Evolutionary conservation across 2,329 filamentous ascomycete genomes (phyloP), one percentile per base, ranked within the genome.

Genomic region (Pseudogymnoascus sp.): DNA sequence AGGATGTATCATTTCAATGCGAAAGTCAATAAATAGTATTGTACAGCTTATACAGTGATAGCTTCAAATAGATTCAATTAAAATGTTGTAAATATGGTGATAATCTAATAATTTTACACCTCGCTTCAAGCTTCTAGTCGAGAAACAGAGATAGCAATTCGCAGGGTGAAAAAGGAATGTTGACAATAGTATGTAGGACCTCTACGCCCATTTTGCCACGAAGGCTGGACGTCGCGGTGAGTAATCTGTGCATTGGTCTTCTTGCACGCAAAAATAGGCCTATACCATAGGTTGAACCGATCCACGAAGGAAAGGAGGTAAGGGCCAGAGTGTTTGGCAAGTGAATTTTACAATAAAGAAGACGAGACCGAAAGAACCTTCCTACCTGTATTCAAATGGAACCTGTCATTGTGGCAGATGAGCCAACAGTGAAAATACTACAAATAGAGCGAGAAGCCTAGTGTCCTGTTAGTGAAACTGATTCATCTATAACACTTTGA

Each of bases 181-280:
- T 75, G 81, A 80, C 86, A 84, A 75, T 75, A 78, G 80, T 81
- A 79, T 53, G 75, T 87, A 89, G 87, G 88, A 91, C 86, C 87
- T 79, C 82, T 76, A 79, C 80, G 82, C 79, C 83, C 84, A 89
- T 76, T 71, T 69, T 74, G 75, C 71, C 71, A 68, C 67, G 71
- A 75, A 73, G 71, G 74, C 74, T 77, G 78, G 78, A 80, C 80
- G 81, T 78, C 78, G 82, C 81, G 86, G 85, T 90, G 87, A 90
- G 87, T 90, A 86, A 77, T 75, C 75, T 80, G 81, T 74, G 77
- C 69, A 70, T 86, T 77, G 68, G 79, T 92, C 84, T 92, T 82
- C 88, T 88, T 91, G 79, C 82, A 82, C 83, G 84, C 84, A 84
- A 91, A 91, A 91, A 91, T 90, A 88, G 88, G 89, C 84, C 85